A percentile compares a stretch with the other conserved stretches of the same genome.
Conservation (phyloP, 345 rosid species). For the Pelargonium nanum region DNA sequence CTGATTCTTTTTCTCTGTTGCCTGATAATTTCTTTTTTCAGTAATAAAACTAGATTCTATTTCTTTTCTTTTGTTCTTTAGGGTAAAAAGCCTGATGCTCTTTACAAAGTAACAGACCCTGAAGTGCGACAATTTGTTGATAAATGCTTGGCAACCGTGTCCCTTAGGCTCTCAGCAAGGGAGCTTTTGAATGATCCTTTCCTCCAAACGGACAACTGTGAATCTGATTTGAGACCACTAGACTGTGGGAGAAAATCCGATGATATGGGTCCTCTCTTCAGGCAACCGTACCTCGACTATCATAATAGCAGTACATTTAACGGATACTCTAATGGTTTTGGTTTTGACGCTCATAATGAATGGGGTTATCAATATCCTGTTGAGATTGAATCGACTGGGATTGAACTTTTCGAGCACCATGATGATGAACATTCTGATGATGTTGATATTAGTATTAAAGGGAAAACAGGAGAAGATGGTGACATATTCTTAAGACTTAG, state of each 20-base stretch:
- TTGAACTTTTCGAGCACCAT: conserved; percentile 63
- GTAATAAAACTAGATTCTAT: background rate
- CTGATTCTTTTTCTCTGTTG: background rate
- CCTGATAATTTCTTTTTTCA: too few relatives aligned
- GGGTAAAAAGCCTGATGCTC: conserved; percentile 86
- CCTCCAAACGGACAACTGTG: conserved; percentile 44
- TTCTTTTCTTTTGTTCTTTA: conserved; percentile 9
- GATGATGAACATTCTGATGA: conserved; percentile 48
- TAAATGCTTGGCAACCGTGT: conserved; percentile 83
- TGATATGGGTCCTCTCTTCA: conserved; percentile 31
- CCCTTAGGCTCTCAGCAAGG: conserved; percentile 65
- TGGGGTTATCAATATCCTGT: conserved; percentile 43
- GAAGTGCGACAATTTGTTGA: conserved; percentile 80
- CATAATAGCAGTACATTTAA: conserved; percentile 20
- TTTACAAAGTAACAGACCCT: conserved; percentile 67
- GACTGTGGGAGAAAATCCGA: conserved; percentile 35
- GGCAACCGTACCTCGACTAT: conserved; percentile 41
- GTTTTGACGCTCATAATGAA: conserved; percentile 25
- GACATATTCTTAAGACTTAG: conserved; percentile 58
- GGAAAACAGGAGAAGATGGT: conserved; percentile 55
- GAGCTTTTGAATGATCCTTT: conserved; percentile 83
- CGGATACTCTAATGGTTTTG: conserved; percentile 38
- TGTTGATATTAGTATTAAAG: conserved; percentile 70
- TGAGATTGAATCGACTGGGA: conserved; percentile 46
- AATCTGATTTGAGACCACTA: conserved; percentile 33